Percentiles rank a stretch among this genome's conserved stretches.
Evolutionary conservation across 768 basidiomycete genomes (phyloP).

Genomic region (Xanthoconium stramineum): DNA sequence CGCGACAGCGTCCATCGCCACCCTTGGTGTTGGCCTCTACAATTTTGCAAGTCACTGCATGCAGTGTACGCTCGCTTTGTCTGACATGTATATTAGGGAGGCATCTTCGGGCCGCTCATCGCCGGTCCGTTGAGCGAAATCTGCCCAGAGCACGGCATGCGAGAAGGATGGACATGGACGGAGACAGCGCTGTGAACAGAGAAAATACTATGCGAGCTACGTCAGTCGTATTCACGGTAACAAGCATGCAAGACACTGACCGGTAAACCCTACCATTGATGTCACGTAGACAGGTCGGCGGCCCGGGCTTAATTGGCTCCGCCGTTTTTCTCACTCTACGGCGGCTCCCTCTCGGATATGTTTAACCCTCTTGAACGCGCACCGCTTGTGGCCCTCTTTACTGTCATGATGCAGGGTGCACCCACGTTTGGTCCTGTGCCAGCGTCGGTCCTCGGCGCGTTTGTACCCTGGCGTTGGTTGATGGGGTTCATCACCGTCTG

Average conservation of each 20-base stretch:
- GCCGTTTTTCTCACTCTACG: slow-evolving; percentile 29
- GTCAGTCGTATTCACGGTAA: slow-evolving; percentile 4
- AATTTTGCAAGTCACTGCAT: slow-evolving; percentile 22
- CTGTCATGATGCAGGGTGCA: slow-evolving; percentile 28
- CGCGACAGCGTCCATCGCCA: slow-evolving; percentile 18
- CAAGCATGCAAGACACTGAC: slow-evolving; percentile 7
- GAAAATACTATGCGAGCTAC: slow-evolving; percentile 20
- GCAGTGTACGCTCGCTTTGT: background rate
- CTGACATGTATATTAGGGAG: slow-evolving; percentile 15
- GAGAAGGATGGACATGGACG: slow-evolving; percentile 19
- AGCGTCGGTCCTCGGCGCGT: slow-evolving; percentile 18
- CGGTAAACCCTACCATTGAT: slow-evolving; percentile 20
- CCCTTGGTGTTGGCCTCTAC: slow-evolving; percentile 25
- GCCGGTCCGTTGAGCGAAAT: slow-evolving; percentile 25
- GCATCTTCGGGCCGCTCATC: slow-evolving; percentile 25
- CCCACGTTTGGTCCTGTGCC: slow-evolving; percentile 29
- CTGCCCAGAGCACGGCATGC: slow-evolving; percentile 18
- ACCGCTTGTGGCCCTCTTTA: slow-evolving; percentile 29
- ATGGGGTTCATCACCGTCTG: slow-evolving; percentile 26
- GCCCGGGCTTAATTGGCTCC: slow-evolving; percentile 24
- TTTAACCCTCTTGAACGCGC: slow-evolving; percentile 28
- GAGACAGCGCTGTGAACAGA: slow-evolving; percentile 22
- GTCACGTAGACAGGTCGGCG: slow-evolving; percentile 23
- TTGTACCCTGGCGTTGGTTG: slow-evolving; percentile 27
- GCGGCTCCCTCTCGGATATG: slow-evolving; percentile 30